phyloP scores from a whole-genome alignment of 805 yeast species.

The Starmerella geochares region DNA sequence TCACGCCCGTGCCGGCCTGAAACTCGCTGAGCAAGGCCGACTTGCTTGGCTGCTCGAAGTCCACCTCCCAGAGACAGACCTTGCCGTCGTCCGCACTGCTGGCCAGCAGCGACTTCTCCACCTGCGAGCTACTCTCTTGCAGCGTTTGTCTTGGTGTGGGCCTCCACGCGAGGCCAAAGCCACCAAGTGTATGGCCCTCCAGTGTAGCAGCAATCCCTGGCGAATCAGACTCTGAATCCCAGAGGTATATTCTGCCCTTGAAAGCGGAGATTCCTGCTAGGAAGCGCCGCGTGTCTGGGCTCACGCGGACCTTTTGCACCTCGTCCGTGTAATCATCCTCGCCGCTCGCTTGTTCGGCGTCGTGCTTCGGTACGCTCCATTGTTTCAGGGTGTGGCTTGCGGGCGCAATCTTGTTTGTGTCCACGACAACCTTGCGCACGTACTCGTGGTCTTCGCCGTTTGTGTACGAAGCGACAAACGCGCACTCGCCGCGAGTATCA shows the following conservation, averaged over 20 bases:
- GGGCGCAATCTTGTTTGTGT: slow-evolving; percentile 12
- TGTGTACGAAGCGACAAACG: slow-evolving; percentile 22
- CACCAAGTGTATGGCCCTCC: slow-evolving; percentile 47
- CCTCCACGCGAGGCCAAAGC: slow-evolving; percentile 67
- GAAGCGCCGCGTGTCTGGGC: slow-evolving; percentile 13
- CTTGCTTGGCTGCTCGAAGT: slow-evolving; percentile 19
- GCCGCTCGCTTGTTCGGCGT: neutral
- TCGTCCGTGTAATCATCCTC: slow-evolving; percentile 4
- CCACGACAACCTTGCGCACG: slow-evolving; percentile 19
- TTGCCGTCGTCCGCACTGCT: slow-evolving; percentile 60
- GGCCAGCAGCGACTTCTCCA: slow-evolving; percentile 35
- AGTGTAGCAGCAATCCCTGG: neutral
- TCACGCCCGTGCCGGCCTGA: slow-evolving; percentile 41
- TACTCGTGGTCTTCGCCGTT: slow-evolving; percentile 18
- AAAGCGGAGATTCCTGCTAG: slow-evolving; percentile 19
- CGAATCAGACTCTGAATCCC: neutral
- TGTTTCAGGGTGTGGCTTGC: slow-evolving; percentile 10
- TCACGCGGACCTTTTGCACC: slow-evolving; percentile 13
- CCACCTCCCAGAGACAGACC: slow-evolving; percentile 59
- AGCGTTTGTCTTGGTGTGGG: slow-evolving; percentile 21
- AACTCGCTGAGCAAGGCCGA: neutral
- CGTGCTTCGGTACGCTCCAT: slow-evolving; percentile 12
- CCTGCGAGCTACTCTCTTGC: neutral
- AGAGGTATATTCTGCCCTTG: slow-evolving; percentile 13
- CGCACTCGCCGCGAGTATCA: slow-evolving; percentile 13